Conservation (phyloP, 257 asterid genomes). For the Apocynum venetum region DNA sequence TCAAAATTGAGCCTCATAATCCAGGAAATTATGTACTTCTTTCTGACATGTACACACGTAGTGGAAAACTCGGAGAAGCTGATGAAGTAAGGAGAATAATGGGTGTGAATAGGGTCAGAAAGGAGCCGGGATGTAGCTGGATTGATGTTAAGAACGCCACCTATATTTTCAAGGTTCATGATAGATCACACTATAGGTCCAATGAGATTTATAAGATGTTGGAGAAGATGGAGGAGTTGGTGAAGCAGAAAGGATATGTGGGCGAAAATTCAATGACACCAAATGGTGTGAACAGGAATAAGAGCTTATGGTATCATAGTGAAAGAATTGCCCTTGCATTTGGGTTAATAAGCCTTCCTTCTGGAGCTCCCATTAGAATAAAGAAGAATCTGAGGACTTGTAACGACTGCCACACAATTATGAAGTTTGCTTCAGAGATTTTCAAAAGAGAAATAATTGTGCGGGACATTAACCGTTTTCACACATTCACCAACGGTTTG, state of each 20-base stretch:
- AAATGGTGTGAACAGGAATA: constrained; percentile 24
- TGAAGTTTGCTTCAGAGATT: constrained; percentile 43
- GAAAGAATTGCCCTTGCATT: constrained; percentile 40
- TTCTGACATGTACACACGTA: constrained; percentile 33
- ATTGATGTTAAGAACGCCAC: constrained; percentile 42
- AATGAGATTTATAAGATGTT: constrained; percentile 41
- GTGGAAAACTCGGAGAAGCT: constrained; percentile 42
- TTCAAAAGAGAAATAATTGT: constrained; percentile 43
- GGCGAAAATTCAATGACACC: constrained; percentile 21
- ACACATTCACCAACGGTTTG: constrained; percentile 33
- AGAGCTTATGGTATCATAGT: constrained; percentile 44
- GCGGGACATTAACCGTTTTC: constrained; percentile 43
- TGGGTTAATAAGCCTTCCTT: constrained; percentile 35
- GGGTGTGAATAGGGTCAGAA: constrained; percentile 36
- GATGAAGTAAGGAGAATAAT: constrained; percentile 44
- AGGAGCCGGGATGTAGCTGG: constrained; percentile 53
- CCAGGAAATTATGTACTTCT: constrained; percentile 50
- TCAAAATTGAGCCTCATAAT: constrained; percentile 42
- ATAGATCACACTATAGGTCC: constrained; percentile 34
- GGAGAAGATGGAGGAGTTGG: constrained; percentile 35
- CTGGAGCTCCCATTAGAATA: constrained; percentile 41
- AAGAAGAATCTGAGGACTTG: constrained; percentile 49
- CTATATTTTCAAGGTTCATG: constrained; percentile 39
- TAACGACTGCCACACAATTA: constrained; percentile 35
- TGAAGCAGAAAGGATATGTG: constrained; percentile 40